Base-by-base conservation (phyloP, 1,139 yeast species). In the Pichia sorboxylosa region DNA sequence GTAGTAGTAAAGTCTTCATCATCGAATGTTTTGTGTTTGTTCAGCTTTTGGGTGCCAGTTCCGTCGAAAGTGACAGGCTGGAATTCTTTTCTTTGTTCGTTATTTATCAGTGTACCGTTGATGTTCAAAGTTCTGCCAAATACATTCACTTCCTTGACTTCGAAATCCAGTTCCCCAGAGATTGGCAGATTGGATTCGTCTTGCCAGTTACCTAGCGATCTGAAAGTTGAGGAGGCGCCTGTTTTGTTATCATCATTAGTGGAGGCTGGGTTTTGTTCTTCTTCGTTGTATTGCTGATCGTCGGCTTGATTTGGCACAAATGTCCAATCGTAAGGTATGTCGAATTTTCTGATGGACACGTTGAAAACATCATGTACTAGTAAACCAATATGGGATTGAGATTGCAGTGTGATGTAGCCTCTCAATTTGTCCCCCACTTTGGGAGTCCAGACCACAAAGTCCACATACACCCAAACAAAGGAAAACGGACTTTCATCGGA, bases 301-400 rank as follows among this genome's bases (percentile, higher is more conserved):
- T 77, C 84, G 17, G 65, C 73, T 49, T 84, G 92, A 45, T 66
- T 73, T 30, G 92, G 90, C 34, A 80, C 66, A 56, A 87, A 90
- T 23, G 63, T 61, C 98, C 98, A 90, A 33, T 64, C 70, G 26
- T 61, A 59, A 13, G 98, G 98, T 41, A 90, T 84, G 46, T 73
- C 74, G 52, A 69, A 78, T 54, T 82, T 76, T 55, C 82, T 83
- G 43, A 90, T 84, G 34, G 92, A 76, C 22, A 96, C 97, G 58
- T 90, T 92, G 62, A 90, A 90, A 1, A 94, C 83, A 57, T 90
- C 97, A 54, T 83, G 90, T 33, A 90, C 67, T 45, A 90, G 67
- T 42, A 90, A 64, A 40, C 97, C 97, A 49, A 92, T 78, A 52
- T 90, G 98, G 7, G 94, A 80, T 13, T 94, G 95, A 2, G 96